Percentiles rank a stretch among this genome's conserved stretches.
These are phyloP conservation scores for Dendrothele bispora DNA, from an alignment of 768 basidiomycete species.

Conservation along the genomic window DNA sequence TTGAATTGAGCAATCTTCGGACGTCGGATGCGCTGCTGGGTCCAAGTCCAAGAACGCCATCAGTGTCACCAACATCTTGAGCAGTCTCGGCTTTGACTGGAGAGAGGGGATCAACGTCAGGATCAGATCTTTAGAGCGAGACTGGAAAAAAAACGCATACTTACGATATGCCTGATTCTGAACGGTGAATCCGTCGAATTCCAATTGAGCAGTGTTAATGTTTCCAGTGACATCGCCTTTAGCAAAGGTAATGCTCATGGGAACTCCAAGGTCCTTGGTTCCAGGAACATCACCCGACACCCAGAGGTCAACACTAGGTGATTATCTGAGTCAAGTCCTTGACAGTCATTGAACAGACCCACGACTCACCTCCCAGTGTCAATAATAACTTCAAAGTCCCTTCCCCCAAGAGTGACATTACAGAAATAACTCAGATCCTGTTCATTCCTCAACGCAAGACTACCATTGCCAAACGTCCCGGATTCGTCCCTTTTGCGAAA, in stretches of 20 bases:
- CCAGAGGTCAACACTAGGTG: constrained; percentile 21
- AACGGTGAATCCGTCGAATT: constrained; percentile 18
- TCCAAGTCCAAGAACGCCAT: constrained; percentile 23
- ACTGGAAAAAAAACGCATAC: neutral
- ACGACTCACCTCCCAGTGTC: constrained; percentile 22
- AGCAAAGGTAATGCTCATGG: constrained; percentile 16
- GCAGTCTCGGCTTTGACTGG: neutral
- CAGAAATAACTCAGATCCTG: no score
- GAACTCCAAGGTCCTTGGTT: constrained; percentile 12
- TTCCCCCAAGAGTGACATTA: constrained; percentile 21
- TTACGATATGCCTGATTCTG: constrained; percentile 18
- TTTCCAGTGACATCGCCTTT: constrained; percentile 17
- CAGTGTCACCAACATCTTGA: neutral
- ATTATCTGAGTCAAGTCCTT: neutral
- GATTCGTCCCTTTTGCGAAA: no score
- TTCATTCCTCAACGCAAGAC: no score
- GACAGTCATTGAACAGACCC: neutral
- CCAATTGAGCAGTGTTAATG: constrained; percentile 13
- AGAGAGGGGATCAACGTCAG: neutral
- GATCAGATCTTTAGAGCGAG: neutral
- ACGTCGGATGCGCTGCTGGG: constrained; percentile 19
- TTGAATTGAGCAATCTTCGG: constrained; percentile 3
- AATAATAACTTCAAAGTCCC: constrained; percentile 15
- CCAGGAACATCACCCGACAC: constrained; percentile 16
- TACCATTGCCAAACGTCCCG: no score